These are phyloP conservation scores for Clavispora asparagi DNA, from an alignment of 805 yeast species.

Conservation along the genomic window DNA sequence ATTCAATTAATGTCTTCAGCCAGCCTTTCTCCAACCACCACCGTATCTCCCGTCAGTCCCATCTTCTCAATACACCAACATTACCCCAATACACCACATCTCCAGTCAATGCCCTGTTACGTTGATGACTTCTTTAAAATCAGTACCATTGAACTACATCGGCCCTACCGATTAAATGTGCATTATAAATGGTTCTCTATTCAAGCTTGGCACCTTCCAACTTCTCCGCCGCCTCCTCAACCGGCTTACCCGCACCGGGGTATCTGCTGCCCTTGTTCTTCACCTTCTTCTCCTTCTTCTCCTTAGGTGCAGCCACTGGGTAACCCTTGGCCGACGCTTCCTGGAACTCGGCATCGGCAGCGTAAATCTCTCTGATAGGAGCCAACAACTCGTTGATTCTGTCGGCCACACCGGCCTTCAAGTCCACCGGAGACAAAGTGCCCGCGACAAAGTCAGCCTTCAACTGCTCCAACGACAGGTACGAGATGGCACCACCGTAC, in stretches of 20 bases:
- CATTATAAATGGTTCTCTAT: slow-evolving; percentile 2
- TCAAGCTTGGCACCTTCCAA: slow-evolving; percentile 36
- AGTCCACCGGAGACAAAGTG: slow-evolving; percentile 85
- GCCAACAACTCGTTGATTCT: slow-evolving; percentile 74
- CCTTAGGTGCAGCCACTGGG: slow-evolving; percentile 62
- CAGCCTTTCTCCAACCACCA: no score
- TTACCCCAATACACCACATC: no score
- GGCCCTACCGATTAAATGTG: neutral
- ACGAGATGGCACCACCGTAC: slow-evolving; percentile 90
- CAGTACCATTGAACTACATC: no score
- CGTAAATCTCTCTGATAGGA: slow-evolving; percentile 74
- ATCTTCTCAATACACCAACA: no score
- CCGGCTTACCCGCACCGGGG: slow-evolving; percentile 56
- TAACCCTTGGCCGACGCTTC: slow-evolving; percentile 76
- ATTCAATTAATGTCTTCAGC: no score
- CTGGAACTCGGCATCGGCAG: slow-evolving; percentile 61
- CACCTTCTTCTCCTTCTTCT: slow-evolving; percentile 65
- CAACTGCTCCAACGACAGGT: slow-evolving; percentile 59
- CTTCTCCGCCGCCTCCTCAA: slow-evolving; percentile 29
- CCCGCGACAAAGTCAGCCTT: slow-evolving; percentile 68
- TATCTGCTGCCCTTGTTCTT: slow-evolving; percentile 87
- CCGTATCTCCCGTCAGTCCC: no score
- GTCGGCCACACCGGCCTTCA: slow-evolving; percentile 87
- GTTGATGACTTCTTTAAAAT: no score
- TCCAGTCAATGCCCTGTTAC: no score